Base-by-base conservation (phyloP, 1,284 basidiomycete genomes). In the Caloboletus firmus region DNA sequence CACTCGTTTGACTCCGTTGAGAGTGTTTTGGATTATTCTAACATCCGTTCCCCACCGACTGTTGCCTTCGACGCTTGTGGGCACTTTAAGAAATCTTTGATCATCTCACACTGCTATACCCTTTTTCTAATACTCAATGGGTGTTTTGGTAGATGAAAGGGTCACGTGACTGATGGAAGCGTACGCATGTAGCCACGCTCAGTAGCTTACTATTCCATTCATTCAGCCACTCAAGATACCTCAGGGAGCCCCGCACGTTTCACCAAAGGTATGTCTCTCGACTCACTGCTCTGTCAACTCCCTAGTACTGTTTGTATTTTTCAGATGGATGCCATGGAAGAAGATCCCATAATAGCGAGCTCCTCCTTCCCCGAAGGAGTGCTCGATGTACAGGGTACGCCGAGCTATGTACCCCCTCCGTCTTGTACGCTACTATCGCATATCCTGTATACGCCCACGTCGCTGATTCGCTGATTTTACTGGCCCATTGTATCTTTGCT, bases 271-370 rank as follows among this genome's bases (percentile, higher is more conserved):
- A 55, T 49, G 18, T 37, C 44, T 46, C 22, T 52, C 35, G 18
- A 28, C 24, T 32, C 20, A 4, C 17, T 2, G 11, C 26, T 26
- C 41, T 37, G 40, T 15, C 7, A 24, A 24, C 18, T 11, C 10
- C 34, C 20, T 6, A 45, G 22, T 24, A 52, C 20, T 40, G 2
- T 22, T 20, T 12, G 18, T 45, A 22, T 13, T 50, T 49, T 43
- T 44, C 49, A 72, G 58, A 72, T 71, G 68, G 67, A 71, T 47
- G 57, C 61, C 35, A 72, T 68, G 70, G 70, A 69, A 53, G 66
- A 64, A 57, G 67, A 72, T 68, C 66, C 57, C 31, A 51, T 67
- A 57, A 53, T 70, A 49, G 52, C 43, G 40, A 59, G 49, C 32
- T 49, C 64, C 18, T 54, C 66, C 41, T 63, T 63, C 55, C 57